Evolutionary conservation across 495 filamentous ascomycete species (phyloP).

Genomic region (Glutinoglossum americanum): DNA sequence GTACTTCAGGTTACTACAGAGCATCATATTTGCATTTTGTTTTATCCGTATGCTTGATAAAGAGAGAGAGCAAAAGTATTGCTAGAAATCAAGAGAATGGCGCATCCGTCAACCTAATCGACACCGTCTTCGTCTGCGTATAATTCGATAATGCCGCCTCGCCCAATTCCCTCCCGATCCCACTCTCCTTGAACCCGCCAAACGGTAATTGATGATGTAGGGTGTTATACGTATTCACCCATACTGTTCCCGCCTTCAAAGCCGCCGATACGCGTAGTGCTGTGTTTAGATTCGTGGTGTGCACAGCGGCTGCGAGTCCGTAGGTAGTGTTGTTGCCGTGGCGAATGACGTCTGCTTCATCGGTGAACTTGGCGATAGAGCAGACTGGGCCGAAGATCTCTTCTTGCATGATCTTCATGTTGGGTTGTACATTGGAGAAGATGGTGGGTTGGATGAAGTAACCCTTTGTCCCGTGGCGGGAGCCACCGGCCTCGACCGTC

Average conservation of each 20-base stretch:
- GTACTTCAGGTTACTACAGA: too few relatives aligned
- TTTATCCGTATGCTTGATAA: too few relatives aligned
- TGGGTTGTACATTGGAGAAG: conserved; percentile 66
- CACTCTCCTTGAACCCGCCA: conserved; percentile 83
- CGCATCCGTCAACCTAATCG: conserved; percentile 29
- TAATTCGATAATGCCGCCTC: conserved; percentile 88
- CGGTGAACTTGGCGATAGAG: conserved; percentile 84
- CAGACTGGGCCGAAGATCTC: conserved; percentile 97
- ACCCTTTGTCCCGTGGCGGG: conserved; percentile 71
- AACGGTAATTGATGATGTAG: conserved; percentile 68
- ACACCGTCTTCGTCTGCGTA: conserved; percentile 56
- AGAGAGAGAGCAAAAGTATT: neutral
- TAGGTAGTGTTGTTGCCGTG: conserved; percentile 68
- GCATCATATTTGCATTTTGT: too few relatives aligned
- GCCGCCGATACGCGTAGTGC: conserved; percentile 67
- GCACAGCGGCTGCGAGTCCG: conserved; percentile 76
- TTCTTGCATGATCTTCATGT: conserved; percentile 98
- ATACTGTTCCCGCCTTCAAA: conserved; percentile 79
- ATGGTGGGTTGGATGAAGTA: conserved; percentile 98
- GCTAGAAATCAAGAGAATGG: neutral
- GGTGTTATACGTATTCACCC: conserved; percentile 87
- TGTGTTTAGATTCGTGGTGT: conserved; percentile 85
- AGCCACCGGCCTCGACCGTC: conserved; percentile 65
- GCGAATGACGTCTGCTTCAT: conserved; percentile 62
- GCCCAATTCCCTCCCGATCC: conserved; percentile 85